Conservation (phyloP, 495 filamentous ascomycete species). For the Daldinia grandis region DNA sequence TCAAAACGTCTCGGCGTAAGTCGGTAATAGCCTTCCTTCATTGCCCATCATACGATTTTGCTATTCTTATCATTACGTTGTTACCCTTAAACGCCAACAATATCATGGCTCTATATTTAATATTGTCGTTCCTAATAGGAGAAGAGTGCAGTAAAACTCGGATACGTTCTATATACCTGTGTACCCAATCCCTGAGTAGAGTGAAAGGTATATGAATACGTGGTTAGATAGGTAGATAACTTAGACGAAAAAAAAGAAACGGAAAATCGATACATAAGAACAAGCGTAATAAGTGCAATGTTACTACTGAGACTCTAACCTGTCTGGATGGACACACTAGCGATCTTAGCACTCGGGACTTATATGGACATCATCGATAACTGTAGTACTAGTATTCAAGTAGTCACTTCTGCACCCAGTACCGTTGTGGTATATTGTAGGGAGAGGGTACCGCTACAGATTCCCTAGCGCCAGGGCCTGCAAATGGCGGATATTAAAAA, state of each 20-base stretch:
- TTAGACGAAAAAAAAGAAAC: neutral
- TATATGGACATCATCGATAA: neutral
- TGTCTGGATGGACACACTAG: neutral
- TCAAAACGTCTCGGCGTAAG: neutral
- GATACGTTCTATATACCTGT: too few relatives aligned
- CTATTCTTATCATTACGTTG: too few relatives aligned
- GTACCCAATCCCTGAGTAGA: too few relatives aligned
- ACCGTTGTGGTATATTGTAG: neutral
- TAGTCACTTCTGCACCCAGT: neutral
- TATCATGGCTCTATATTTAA: too few relatives aligned
- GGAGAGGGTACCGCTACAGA: neutral
- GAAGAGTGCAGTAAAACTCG: too few relatives aligned
- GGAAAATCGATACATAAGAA: neutral
- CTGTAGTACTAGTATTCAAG: neutral
- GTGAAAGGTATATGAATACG: too few relatives aligned
- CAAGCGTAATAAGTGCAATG: too few relatives aligned
- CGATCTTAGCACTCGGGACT: neutral
- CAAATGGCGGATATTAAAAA: slow-evolving; percentile 1
- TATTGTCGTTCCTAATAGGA: too few relatives aligned
- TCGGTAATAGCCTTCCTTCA: neutral
- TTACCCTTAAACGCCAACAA: too few relatives aligned
- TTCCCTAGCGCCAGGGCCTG: neutral
- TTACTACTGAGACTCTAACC: too few relatives aligned
- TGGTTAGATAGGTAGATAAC: too few relatives aligned
- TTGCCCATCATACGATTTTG: neutral